Evolutionary conservation across 169 alveolate genomes (phyloP).

Genomic region (Plasmodium inui): DNA sequence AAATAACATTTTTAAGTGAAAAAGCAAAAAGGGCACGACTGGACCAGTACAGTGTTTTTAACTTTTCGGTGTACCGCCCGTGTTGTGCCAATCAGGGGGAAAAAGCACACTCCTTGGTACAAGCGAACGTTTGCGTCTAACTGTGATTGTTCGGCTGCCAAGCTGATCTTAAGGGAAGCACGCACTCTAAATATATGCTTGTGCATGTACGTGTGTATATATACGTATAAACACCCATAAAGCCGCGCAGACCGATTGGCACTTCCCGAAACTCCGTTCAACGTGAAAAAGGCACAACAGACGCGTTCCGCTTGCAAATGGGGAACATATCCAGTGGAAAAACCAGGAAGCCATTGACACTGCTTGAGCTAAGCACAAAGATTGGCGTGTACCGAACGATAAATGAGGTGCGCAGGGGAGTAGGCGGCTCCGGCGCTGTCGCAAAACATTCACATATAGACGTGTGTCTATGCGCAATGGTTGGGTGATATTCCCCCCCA

Average conservation of each 20-base stretch:
- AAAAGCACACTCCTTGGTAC: neutral
- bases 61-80: neutral
- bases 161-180: neutral
- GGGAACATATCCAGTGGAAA: constrained; percentile 64
- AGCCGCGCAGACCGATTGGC: neutral
- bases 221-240: neutral
- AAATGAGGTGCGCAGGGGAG: constrained; percentile 33
- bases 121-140: neutral
- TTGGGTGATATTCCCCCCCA: too few species aligned
- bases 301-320: neutral
- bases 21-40: neutral
- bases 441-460: neutral
- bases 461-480: neutral
- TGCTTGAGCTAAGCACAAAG: constrained; percentile 62
- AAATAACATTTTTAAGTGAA: neutral
- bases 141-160: neutral
- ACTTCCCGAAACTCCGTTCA: neutral
- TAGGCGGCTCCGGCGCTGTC: neutral
- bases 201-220: neutral
- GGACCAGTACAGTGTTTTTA: neutral
- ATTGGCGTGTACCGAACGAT: constrained; percentile 63
- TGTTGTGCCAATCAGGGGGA: neutral
- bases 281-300: neutral
- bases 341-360: constrained; percentile 28
- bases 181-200: neutral